A percentile compares a stretch with the other conserved stretches of the same genome.
phyloP scores from a whole-genome alignment of 495 filamentous ascomycete genomes.

The Aspergillus haitiensis region DNA sequence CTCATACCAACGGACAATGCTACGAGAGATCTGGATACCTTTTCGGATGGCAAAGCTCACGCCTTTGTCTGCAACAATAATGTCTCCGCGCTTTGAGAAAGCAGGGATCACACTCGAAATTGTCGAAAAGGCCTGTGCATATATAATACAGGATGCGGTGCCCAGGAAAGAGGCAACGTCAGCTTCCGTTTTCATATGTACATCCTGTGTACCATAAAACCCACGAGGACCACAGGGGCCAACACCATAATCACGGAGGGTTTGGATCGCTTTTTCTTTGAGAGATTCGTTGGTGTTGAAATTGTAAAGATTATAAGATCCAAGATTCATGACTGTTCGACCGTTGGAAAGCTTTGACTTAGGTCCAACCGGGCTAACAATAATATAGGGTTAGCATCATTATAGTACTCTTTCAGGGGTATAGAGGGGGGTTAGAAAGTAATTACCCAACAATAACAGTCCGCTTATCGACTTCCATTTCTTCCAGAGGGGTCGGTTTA shows the following conservation, averaged over 20 bases:
- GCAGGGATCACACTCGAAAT: constrained; percentile 92
- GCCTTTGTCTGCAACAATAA: constrained; percentile 96
- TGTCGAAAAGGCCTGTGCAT: constrained; percentile 92
- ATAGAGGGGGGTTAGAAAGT: constrained; percentile 1
- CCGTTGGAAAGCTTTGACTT: constrained; percentile 88
- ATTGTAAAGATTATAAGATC: constrained; percentile 96
- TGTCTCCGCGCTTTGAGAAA: constrained; percentile 94
- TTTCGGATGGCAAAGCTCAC: constrained; percentile 93
- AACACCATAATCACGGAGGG: constrained; percentile 91
- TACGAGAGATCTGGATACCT: constrained; percentile 89
- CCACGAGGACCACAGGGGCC: constrained; percentile 94
- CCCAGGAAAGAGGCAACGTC: constrained; percentile 90
- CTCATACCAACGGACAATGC: constrained; percentile 88
- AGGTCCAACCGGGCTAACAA: constrained; percentile 75
- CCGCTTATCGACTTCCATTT: constrained; percentile 77
- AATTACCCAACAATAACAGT: constrained; percentile 83
- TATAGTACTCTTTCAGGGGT: not conserved
- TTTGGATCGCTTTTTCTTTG: constrained; percentile 91
- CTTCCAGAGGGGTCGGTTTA: constrained; percentile 67
- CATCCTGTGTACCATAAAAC: constrained; percentile 98
- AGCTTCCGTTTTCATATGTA: constrained; percentile 94
- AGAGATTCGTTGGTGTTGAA: constrained; percentile 87
- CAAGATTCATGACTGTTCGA: constrained; percentile 86
- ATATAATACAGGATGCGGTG: constrained; percentile 83
- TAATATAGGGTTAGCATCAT: not conserved